Conservation (phyloP, 352 stramenopile species). For the Phytopythium cucurbitacearum region DNA sequence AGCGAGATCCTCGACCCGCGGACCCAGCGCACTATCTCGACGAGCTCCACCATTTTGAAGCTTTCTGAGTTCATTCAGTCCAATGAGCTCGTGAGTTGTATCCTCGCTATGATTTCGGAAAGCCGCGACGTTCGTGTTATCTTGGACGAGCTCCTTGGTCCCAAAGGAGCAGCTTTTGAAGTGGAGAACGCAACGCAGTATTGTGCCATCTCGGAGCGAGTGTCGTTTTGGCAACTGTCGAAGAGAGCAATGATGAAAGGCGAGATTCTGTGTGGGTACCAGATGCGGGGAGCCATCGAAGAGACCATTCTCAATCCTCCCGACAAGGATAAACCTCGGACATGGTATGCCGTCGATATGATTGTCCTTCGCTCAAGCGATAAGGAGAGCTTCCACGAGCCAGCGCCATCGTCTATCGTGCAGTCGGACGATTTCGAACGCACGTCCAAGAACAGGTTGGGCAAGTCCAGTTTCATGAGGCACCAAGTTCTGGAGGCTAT, state of each 20-base stretch:
- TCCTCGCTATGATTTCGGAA: constrained; percentile 87
- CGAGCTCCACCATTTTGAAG: constrained; percentile 60
- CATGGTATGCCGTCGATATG: constrained; percentile 59
- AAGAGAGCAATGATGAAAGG: constrained; percentile 47
- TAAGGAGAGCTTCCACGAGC: constrained; percentile 13
- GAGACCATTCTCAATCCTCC: constrained; percentile 74
- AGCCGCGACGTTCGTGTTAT: constrained; percentile 79
- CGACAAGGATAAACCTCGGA: constrained; percentile 34
- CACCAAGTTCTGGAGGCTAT: constrained; percentile 50
- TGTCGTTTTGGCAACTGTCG: constrained; percentile 81
- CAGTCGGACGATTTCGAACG: constrained; percentile 46
- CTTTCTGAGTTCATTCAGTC: constrained; percentile 88
- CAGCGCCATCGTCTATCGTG: constrained; percentile 15
- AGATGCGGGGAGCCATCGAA: constrained; percentile 30
- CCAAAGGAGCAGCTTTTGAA: constrained; percentile 68
- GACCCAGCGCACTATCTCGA: constrained; percentile 80
- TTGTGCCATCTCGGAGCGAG: constrained; percentile 35
- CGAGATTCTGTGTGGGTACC: constrained; percentile 81
- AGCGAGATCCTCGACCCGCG: constrained; percentile 86
- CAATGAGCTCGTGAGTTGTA: constrained; percentile 83
- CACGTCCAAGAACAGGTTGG: constrained; percentile 34
- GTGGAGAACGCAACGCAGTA: constrained; percentile 60
- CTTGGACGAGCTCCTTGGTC: constrained; percentile 71
- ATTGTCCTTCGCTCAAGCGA: constrained; percentile 52
- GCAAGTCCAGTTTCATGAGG: constrained; percentile 45